These are phyloP conservation scores for Gracilaria domingensis DNA, from an alignment of 23 red algal species.

Conservation along the genomic window DNA sequence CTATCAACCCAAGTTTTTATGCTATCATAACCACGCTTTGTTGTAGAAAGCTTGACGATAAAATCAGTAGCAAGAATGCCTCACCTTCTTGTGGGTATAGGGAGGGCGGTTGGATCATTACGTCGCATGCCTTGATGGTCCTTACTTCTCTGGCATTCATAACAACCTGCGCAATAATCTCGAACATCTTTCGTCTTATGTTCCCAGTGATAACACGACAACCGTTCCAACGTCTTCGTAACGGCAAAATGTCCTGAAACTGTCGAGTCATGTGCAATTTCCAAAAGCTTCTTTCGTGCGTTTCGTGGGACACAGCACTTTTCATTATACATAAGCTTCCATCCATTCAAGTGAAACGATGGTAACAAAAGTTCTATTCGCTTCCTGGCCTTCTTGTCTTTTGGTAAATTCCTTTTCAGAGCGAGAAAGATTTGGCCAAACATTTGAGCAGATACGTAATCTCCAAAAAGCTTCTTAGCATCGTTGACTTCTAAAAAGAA, in stretches of 20 bases:
- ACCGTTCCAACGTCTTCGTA: slow-evolving; percentile 18
- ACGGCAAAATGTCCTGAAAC: slow-evolving; percentile 39
- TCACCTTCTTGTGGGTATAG: not conserved
- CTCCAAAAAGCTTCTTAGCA: not conserved
- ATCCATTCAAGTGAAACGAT: not conserved
- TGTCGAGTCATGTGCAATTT: slow-evolving; percentile 23
- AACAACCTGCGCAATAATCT: not conserved
- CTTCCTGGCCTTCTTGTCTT: not conserved
- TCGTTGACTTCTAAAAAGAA: not conserved
- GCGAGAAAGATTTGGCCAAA: not conserved
- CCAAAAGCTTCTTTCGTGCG: not conserved
- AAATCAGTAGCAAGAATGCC: slow-evolving; percentile 32
- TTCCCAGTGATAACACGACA: slow-evolving; percentile 3
- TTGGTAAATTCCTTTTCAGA: not conserved
- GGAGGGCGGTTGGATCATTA: slow-evolving; percentile 27
- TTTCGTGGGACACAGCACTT: slow-evolving; percentile 16
- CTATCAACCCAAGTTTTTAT: slow-evolving; percentile 37
- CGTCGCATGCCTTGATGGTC: not conserved
- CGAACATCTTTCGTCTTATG: slow-evolving; percentile 21
- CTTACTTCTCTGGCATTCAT: not conserved
- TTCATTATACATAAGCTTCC: slow-evolving; percentile 3
- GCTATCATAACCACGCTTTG: slow-evolving; percentile 19
- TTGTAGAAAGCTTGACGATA: slow-evolving; percentile 7
- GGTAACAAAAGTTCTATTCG: slow-evolving; percentile 6
- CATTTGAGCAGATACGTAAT: not conserved